A percentile compares a stretch with the other conserved stretches of the same genome.
Evolutionary conservation across 2,329 filamentous ascomycete species (phyloP).

Genomic region (Pseudogymnoascus sp.): DNA sequence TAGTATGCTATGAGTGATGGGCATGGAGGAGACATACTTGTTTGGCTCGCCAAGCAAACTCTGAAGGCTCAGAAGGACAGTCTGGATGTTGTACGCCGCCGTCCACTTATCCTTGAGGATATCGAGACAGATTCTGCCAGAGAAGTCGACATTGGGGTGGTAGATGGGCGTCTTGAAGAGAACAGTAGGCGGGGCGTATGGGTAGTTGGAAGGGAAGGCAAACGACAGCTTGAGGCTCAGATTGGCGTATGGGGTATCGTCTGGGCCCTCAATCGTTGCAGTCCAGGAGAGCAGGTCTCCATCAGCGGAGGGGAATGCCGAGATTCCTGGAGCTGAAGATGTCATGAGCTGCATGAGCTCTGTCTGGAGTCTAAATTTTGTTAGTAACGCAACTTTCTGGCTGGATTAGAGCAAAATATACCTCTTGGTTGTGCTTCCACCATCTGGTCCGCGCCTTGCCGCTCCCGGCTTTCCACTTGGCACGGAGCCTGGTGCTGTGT

Average conservation of each 20-base stretch:
- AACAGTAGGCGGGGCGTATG: slow-evolving; percentile 82
- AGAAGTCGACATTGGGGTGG: slow-evolving; percentile 98
- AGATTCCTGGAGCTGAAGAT: slow-evolving; percentile 84
- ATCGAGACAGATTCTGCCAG: slow-evolving; percentile 91
- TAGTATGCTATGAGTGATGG: slow-evolving; percentile 13
- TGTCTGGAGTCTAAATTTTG: slow-evolving; percentile 67
- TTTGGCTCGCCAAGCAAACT: slow-evolving; percentile 95
- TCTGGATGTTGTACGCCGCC: slow-evolving; percentile 93
- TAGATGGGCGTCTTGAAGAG: slow-evolving; percentile 98
- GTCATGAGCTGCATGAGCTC: slow-evolving; percentile 99
- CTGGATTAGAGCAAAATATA: slow-evolving; percentile 32
- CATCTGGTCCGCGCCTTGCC: slow-evolving; percentile 53
- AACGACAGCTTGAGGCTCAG: slow-evolving; percentile 90
- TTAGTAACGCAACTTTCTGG: slow-evolving; percentile 13
- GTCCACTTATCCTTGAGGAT: slow-evolving; percentile 99
- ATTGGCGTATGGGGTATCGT: slow-evolving; percentile 82
- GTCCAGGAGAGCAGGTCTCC: slow-evolving; percentile 90
- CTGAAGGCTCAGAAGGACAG: slow-evolving; percentile 85
- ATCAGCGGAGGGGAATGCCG: slow-evolving; percentile 85
- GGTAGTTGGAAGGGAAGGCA: slow-evolving; percentile 85
- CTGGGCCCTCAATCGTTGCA: slow-evolving; percentile 85
- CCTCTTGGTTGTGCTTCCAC: slow-evolving; percentile 73
- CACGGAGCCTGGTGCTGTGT: slow-evolving; percentile 53
- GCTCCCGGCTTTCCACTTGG: slow-evolving; percentile 50
- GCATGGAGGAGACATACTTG: slow-evolving; percentile 60